Percentiles rank a stretch among this genome's conserved stretches.
phyloP scores from a whole-genome alignment of 2,329 filamentous ascomycete genomes.

The Colletotrichum spinosum region DNA sequence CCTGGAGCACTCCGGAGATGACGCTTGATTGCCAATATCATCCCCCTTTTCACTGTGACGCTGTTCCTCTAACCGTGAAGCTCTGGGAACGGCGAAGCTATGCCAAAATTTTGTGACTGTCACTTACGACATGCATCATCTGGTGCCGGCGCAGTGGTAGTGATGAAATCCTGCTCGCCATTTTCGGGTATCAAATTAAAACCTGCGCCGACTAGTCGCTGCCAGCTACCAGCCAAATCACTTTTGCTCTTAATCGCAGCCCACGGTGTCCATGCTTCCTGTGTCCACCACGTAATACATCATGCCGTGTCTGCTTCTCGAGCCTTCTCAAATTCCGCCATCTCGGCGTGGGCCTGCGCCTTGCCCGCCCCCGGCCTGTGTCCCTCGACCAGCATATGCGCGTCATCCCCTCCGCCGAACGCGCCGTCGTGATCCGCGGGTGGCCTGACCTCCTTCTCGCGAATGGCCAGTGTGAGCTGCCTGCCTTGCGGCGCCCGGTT shows the following conservation, averaged over 20 bases:
- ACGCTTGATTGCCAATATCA: constrained; percentile 91
- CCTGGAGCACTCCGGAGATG: constrained; percentile 68
- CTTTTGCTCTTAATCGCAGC: too few species aligned
- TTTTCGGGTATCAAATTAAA: constrained; percentile 34
- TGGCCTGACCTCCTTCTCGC: constrained; percentile 60
- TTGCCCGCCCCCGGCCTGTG: constrained; percentile 48
- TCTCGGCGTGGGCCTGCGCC: constrained; percentile 46
- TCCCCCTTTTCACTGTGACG: constrained; percentile 43
- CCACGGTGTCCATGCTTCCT: neutral
- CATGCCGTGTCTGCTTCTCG: neutral
- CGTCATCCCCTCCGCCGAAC: constrained; percentile 44
- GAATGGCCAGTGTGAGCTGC: constrained; percentile 61
- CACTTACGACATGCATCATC: neutral
- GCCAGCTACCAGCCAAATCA: neutral
- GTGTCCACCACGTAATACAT: neutral
- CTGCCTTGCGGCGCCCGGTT: constrained; percentile 39
- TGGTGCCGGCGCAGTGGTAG: neutral
- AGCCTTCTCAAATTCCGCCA: constrained; percentile 28
- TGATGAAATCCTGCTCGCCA: constrained; percentile 1
- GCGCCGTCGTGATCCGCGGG: constrained; percentile 41
- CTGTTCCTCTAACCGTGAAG: constrained; percentile 24
- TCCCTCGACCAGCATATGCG: constrained; percentile 63
- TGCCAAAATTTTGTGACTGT: neutral
- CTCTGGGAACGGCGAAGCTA: neutral
- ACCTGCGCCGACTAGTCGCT: neutral